Evolutionary conservation across 139 green algal species (phyloP).

Genomic region (Pycnococcus provasolii): DNA sequence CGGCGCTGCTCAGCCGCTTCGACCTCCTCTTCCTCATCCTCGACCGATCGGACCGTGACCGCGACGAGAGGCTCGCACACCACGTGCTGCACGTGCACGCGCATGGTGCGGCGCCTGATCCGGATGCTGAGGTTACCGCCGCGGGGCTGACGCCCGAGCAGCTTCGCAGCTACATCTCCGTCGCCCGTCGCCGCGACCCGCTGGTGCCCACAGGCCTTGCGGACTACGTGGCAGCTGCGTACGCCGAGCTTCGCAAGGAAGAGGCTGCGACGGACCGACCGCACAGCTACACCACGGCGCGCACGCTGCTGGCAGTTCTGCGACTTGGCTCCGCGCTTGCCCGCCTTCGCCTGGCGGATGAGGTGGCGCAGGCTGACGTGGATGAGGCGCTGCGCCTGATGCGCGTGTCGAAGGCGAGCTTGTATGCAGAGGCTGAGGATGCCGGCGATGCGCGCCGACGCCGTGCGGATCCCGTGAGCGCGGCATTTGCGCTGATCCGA

Average conservation of each 20-base stretch:
- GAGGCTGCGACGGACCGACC: conserved; percentile 41
- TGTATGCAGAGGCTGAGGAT: neutral
- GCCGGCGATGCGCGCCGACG: too few relatives aligned
- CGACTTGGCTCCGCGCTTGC: conserved; percentile 78
- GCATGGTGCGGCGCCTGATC: conserved; percentile 17
- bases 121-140: conserved; percentile 31
- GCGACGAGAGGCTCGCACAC: conserved; percentile 64
- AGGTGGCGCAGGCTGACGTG: conserved; percentile 64
- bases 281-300: conserved; percentile 58
- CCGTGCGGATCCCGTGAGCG: too few relatives aligned
- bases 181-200: conserved; percentile 49
- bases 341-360: conserved; percentile 56
- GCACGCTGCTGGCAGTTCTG: conserved; percentile 92
- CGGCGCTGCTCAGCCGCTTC: conserved; percentile 81
- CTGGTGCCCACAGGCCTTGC: conserved; percentile 64
- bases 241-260: conserved; percentile 69
- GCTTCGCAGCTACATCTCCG: conserved; percentile 57
- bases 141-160: neutral
- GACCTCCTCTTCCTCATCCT: conserved; percentile 98
- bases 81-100: conserved; percentile 88
- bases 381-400: conserved; percentile 91
- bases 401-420: conserved; percentile 70
- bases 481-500: too few relatives aligned
- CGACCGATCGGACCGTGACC: conserved; percentile 60
- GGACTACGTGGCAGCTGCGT: conserved; percentile 77